Evolutionary conservation across 371 early-diverging fungal genomes (phyloP).

Genomic region (Apophysomyces trapeziformis): DNA sequence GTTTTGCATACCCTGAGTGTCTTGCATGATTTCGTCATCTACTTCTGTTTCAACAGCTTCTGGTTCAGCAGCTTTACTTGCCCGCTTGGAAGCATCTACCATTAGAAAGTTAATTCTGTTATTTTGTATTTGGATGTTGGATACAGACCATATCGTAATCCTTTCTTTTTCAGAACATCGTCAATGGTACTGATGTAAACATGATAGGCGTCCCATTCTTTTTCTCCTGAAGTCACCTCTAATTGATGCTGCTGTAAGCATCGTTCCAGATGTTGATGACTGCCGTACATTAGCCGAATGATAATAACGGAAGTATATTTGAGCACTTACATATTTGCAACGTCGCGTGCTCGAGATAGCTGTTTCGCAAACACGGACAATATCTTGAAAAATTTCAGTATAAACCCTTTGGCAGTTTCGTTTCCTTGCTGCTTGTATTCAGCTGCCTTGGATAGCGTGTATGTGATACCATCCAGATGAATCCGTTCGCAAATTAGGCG

Average conservation of each 20-base stretch:
- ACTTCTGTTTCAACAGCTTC: neutral
- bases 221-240: conserved; percentile 21
- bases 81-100: neutral
- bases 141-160: conserved; percentile 45
- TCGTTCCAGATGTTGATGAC: conserved; percentile 46
- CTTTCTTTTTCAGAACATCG: conserved; percentile 45
- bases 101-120: neutral
- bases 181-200: conserved; percentile 42
- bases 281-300: conserved; percentile 9
- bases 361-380: conserved; percentile 35
- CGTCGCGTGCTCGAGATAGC: conserved; percentile 45
- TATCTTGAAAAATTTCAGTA: conserved; percentile 48
- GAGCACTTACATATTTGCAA: conserved; percentile 46
- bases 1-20: conserved; percentile 8
- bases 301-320: neutral
- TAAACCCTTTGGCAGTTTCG: conserved; percentile 26
- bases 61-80: neutral
- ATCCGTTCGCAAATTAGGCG: conserved; percentile 39
- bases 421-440: conserved; percentile 29
- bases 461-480: conserved; percentile 46
- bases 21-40: conserved; percentile 1
- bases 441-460: conserved; percentile 35
- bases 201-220: conserved; percentile 52
- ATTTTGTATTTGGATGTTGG: neutral
- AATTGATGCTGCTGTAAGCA: conserved; percentile 29